Base-by-base conservation (phyloP, 192 early-diverging fungal genomes). In the Chytriomyces sp. region DNA sequence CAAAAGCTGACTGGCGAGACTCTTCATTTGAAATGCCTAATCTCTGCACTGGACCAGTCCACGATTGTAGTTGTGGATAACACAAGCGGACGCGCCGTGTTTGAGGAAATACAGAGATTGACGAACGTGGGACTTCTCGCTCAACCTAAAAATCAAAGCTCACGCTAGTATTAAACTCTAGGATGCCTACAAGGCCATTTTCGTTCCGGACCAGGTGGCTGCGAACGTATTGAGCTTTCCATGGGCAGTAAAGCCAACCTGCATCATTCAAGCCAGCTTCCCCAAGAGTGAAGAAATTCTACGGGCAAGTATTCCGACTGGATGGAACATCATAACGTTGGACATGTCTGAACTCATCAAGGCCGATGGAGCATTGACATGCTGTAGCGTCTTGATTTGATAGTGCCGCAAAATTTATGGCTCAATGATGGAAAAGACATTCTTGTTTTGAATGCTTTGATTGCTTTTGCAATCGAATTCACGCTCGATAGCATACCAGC, bases 281-380 rank as follows among this genome's bases (percentile, higher is more conserved):
- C 77, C 80, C 5, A 39, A 65, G 2, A 72, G 67, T 31, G 70
- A 66, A 19, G 26, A 25, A 4, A 64, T 78, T 10, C 17, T 81
- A 2, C 49, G 56, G 2, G 40, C 67, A 3, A 61, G 64, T 14
- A 44, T 73, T 31, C 32, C 19, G 7, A 14, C 71, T 1, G 44
- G 26, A 5, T 54, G 59, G 52, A 73, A 73, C 6, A 37, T 62
- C 25, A 39, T 73, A 8, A 33, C 61, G 36, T 28, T 81, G 57
- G 72, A 80, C 14, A 80, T 80, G 74, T 62, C 66, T 25, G 74
- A 81, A 52, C 64, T 81, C 2, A 81, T 81, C 34, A 76, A 79
- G 39, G 77, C 77, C 3, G 80, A 81, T 39, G 77, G 80, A 0
- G 77, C 80, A 3, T 52, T 81, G 52, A 81, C 80, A 2, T 81